phyloP scores from a whole-genome alignment of 192 early-diverging fungal genomes.

The Rhizophagus prolifer region DNA sequence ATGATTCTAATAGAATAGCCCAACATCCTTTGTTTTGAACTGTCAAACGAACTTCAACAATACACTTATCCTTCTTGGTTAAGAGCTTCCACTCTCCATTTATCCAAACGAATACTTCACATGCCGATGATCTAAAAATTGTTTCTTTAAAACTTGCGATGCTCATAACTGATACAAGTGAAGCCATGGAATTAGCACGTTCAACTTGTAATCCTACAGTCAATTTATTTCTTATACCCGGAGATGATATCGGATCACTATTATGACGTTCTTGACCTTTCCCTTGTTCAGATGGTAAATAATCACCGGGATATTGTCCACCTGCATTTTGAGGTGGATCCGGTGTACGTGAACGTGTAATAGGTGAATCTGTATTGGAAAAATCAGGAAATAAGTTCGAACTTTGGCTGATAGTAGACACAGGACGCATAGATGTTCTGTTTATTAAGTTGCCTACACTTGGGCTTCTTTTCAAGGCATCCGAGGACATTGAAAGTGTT shows the following conservation, averaged over 20 bases:
- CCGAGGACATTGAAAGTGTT: neutral
- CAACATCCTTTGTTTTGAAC: constrained; percentile 42
- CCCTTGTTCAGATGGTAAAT: neutral
- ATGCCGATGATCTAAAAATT: constrained; percentile 42
- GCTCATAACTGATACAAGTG: constrained; percentile 7
- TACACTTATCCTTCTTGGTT: constrained; percentile 39
- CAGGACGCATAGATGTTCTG: neutral
- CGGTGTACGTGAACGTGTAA: neutral
- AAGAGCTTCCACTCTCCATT: constrained; percentile 53
- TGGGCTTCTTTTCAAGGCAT: neutral
- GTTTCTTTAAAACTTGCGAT: constrained; percentile 36
- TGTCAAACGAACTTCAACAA: constrained; percentile 48
- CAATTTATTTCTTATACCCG: neutral
- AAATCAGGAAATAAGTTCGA: neutral
- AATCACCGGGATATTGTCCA: neutral
- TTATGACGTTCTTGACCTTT: neutral
- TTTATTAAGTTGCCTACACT: neutral
- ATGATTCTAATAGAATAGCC: constrained; percentile 41
- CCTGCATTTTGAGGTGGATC: neutral
- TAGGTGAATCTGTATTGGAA: neutral
- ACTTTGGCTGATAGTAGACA: neutral
- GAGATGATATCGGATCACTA: neutral
- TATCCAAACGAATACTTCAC: constrained; percentile 57
- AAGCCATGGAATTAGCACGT: constrained; percentile 23
- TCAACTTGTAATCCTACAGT: neutral